Percentiles rank a stretch among this genome's conserved stretches.
phyloP scores from a whole-genome alignment of 2,329 filamentous ascomycete species.

The Fusarium xyrophilum region DNA sequence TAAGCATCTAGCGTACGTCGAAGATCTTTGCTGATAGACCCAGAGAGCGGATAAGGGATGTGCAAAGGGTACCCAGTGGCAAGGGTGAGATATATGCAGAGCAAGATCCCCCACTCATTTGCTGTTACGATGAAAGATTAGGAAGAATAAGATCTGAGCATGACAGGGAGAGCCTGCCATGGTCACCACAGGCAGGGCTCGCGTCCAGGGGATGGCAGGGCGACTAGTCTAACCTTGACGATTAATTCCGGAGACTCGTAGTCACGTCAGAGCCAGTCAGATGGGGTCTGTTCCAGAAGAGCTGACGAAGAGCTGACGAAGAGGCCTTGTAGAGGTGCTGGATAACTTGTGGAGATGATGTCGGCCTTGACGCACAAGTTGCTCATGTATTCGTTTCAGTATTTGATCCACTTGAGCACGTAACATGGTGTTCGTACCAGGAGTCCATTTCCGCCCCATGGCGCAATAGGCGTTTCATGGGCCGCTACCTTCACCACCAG shows the following conservation, averaged over 20 bases:
- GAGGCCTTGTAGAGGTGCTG: too few relatives aligned
- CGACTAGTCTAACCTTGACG: background rate
- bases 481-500: constrained; percentile 9
- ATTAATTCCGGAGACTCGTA: too few relatives aligned
- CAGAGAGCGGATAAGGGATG: background rate
- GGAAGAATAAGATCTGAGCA: background rate
- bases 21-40: background rate
- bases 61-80: background rate
- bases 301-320: too few relatives aligned
- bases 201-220: background rate
- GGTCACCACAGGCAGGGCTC: background rate
- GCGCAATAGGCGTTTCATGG: constrained; percentile 19
- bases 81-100: background rate
- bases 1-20: background rate
- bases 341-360: too few relatives aligned
- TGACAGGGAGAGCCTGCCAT: background rate
- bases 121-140: background rate
- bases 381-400: background rate
- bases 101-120: background rate
- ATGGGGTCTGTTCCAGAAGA: too few relatives aligned
- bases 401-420: background rate
- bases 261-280: too few relatives aligned
- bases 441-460: background rate
- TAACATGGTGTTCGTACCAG: background rate
- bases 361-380: too few relatives aligned